phyloP scores from a whole-genome alignment of 257 asterid genomes.

The Salvia splendens region DNA sequence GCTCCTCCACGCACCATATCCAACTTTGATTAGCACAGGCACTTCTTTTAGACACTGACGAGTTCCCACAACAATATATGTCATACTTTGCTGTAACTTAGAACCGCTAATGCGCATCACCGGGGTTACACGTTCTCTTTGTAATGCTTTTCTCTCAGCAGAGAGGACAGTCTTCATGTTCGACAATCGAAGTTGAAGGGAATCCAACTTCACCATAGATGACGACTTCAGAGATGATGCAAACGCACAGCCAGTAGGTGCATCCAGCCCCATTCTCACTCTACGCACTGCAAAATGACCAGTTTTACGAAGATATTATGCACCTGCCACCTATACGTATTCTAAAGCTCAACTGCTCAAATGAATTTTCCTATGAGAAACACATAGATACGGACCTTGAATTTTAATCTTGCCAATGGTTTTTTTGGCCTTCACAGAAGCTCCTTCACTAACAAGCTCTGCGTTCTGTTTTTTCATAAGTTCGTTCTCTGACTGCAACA shows the following conservation, averaged over 20 bases:
- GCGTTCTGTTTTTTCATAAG: conserved; percentile 64
- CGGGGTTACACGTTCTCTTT: conserved; percentile 57
- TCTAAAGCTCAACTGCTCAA: conserved; percentile 51
- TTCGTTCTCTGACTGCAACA: conserved; percentile 90
- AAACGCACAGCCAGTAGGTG: conserved; percentile 82
- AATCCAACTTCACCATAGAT: conserved; percentile 64
- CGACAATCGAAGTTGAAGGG: conserved; percentile 61
- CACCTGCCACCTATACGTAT: conserved; percentile 55
- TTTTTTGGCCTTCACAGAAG: conserved; percentile 69
- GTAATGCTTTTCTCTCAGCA: conserved; percentile 68
- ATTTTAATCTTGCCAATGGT: conserved; percentile 81
- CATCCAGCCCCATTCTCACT: conserved; percentile 86
- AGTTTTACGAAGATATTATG: conserved; percentile 36
- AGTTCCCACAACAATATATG: conserved; percentile 63
- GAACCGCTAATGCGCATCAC: conserved; percentile 57
- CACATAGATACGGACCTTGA: conserved; percentile 67
- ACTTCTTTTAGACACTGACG: conserved; percentile 72
- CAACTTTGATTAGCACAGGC: conserved; percentile 66
- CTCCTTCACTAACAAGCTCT: conserved; percentile 80
- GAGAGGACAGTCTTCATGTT: conserved; percentile 66
- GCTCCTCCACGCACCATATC: conserved; percentile 74
- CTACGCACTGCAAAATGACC: conserved; percentile 67
- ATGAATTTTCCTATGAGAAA: conserved; percentile 30
- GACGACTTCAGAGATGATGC: conserved; percentile 61
- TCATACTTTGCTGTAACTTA: conserved; percentile 65